Evolutionary conservation across 75 land plant genomes (phyloP), one percentile per base, ranked within the genome.

Genomic region (Azolla pinnata): DNA sequence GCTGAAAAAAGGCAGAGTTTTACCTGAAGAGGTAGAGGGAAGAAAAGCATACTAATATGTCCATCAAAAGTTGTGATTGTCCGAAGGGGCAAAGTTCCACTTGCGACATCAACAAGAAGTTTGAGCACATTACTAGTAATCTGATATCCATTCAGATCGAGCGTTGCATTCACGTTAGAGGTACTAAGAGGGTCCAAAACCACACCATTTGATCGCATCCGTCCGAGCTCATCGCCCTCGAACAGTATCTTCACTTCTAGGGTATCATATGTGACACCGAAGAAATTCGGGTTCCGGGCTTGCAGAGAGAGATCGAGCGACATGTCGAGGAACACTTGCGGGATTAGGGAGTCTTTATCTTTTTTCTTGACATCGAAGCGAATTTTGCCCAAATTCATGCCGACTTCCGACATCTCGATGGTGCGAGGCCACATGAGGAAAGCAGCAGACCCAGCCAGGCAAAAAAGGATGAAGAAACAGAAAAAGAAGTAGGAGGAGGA

Each of bases 11-110:
- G 3, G 20, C 26, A 25, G 10, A 21, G 19, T 21, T 57, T 30
- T 61, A 73, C 75, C 75, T 73, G 20, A 21, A 73, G 26, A 18
- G 40, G 70, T 19, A 71, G 71, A 20, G 46, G 52, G 44, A 73
- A 25, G 4, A 46, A 35, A 54, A 33, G 28, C 46, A 18, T 60
- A 33, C 54, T 54, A 31, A 33, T 68, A 7, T 61, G 18, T 29
- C 75, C 75, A 67, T 54, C 29, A 40, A 67, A 44, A 12, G n/a
- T 46, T 30, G 68, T 61, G 23, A 29, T 29, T 8, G 70, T 61
- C 45, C 62, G 47, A 57, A 73, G 23, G 19, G 70, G 70, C 21
- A 73, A 9, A 8, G 70, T 29, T 4, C 59, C 24, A 0, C 56
- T 66, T 18, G 52, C 29, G 29, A 65, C 42, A 45, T 73, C 75